Evolutionary conservation across 495 filamentous ascomycete species (phyloP), one percentile per base, ranked within the genome.

Genomic region (Podospora appendiculata): DNA sequence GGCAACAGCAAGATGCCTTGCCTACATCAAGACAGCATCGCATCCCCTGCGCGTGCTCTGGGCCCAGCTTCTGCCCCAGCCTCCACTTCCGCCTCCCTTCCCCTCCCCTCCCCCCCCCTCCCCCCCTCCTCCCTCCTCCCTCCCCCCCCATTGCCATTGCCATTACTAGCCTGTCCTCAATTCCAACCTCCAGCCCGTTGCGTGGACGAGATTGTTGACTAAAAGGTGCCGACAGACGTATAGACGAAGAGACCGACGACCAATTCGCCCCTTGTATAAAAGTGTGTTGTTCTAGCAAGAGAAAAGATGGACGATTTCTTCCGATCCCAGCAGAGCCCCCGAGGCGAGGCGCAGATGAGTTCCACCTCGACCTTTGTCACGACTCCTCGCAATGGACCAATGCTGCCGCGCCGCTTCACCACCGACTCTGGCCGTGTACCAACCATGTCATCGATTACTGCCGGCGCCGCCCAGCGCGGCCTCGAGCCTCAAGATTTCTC

Each of bases 391-490:
- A 81, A 80, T 62, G 81, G 81, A 65, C 76, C 76, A 59, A 71
- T 74, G 53, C 80, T 81, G 57, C 88, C 90, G 69, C 86, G 93
- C 67, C 86, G 93, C 54, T 96, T 96, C 74, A 98, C 93, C 51
- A 93, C 90, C 32, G 89, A 93, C 61, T 86, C 88, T 51, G 88
- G 89, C 62, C 87, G 87, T 70, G 75, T 94, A 68, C 86, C 89
- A 56, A 88, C 86, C 59, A 77, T 92, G 75, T 85, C 79, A 46
- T 82, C 87, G 52, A 78, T 94, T 66, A 84, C 70, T 40, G 25
- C 25, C 25, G 25, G 25, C 25, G 65, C 70, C 35, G 53, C 58
- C 46, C 66, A 70, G 60, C 70, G 70, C 54, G 54, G 58, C 17
- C 58, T 66, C 32, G 70, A 75, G 57, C 56, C 69, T 45, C 68